Conservation (phyloP, 345 rosid genomes). For the Noccaea caerulescens region DNA sequence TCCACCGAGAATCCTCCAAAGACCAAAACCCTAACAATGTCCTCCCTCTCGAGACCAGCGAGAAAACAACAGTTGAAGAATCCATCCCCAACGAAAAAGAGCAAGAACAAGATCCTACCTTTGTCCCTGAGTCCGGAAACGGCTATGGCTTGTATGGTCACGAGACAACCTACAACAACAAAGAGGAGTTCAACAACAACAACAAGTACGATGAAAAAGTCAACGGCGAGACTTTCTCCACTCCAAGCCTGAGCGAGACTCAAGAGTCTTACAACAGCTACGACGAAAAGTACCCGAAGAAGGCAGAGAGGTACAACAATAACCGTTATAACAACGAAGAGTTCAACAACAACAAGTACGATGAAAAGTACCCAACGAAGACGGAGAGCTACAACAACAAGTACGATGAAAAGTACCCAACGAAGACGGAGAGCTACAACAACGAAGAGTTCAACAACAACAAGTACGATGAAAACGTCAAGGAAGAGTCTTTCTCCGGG, state of each 20-base stretch:
- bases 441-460: constrained; percentile 35
- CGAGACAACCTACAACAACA: constrained; percentile 38
- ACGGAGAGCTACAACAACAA: constrained; percentile 33
- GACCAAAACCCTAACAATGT: constrained; percentile 36
- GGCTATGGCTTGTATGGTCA: constrained; percentile 50
- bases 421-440: constrained; percentile 33
- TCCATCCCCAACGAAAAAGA: constrained; percentile 35
- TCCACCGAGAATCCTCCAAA: constrained; percentile 38
- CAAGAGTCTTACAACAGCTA: constrained; percentile 42
- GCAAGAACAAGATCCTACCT: constrained; percentile 44
- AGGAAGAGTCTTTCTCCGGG: constrained; percentile 27
- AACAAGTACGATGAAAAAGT: constrained; percentile 38
- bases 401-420: constrained; percentile 40
- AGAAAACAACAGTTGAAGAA: constrained; percentile 39
- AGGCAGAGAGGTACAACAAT: constrained; percentile 31
- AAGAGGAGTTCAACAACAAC: constrained; percentile 40
- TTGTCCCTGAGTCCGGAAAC: constrained; percentile 39
- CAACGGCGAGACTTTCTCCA: constrained; percentile 34
- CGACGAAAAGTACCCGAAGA: constrained; percentile 39
- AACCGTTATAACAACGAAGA: constrained; percentile 35
- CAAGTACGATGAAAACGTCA: constrained; percentile 28
- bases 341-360: constrained; percentile 35
- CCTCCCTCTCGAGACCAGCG: constrained; percentile 39
- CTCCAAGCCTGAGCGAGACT: constrained; percentile 43
- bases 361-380: constrained; percentile 37